Evolutionary conservation across 345 rosid genomes (phyloP).

Genomic region (Dovyalis caffra): DNA sequence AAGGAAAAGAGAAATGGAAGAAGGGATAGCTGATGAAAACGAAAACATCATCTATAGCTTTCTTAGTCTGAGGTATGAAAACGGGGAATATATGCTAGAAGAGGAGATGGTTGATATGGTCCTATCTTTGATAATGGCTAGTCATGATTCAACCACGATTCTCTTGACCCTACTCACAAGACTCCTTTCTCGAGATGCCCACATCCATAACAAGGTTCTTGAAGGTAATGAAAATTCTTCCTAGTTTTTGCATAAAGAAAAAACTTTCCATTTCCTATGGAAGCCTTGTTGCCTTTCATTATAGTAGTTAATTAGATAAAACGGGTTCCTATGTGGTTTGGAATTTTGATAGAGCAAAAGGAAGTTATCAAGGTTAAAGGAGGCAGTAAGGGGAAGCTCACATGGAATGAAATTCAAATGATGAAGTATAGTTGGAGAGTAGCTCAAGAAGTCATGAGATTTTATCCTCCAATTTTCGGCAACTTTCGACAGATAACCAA

Average conservation of each 20-base stretch:
- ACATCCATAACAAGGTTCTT: conserved; percentile 12
- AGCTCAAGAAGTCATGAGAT: conserved; percentile 23
- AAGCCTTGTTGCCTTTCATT: too few relatives aligned
- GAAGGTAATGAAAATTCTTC: neutral
- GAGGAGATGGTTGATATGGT: conserved; percentile 14
- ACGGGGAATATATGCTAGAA: neutral
- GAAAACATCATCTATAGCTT: conserved; percentile 10
- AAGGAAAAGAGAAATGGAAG: neutral
- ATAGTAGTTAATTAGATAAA: too few relatives aligned
- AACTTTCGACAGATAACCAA: conserved; percentile 14
- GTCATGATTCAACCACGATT: conserved; percentile 19
- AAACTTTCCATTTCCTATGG: too few relatives aligned
- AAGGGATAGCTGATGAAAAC: neutral
- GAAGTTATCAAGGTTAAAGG: conserved; percentile 4
- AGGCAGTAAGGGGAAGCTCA: neutral
- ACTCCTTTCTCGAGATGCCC: conserved; percentile 13
- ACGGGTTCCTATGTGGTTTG: too few relatives aligned
- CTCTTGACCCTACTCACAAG: conserved; percentile 2
- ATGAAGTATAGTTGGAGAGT: conserved; percentile 23
- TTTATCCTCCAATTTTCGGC: conserved; percentile 21
- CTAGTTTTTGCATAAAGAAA: too few relatives aligned
- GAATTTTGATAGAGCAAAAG: conserved; percentile 6
- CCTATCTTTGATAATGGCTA: conserved; percentile 9
- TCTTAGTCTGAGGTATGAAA: conserved; percentile 4
- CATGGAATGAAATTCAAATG: conserved; percentile 17